Conservation (phyloP, 495 filamentous ascomycete genomes). For the Podospora conica region DNA sequence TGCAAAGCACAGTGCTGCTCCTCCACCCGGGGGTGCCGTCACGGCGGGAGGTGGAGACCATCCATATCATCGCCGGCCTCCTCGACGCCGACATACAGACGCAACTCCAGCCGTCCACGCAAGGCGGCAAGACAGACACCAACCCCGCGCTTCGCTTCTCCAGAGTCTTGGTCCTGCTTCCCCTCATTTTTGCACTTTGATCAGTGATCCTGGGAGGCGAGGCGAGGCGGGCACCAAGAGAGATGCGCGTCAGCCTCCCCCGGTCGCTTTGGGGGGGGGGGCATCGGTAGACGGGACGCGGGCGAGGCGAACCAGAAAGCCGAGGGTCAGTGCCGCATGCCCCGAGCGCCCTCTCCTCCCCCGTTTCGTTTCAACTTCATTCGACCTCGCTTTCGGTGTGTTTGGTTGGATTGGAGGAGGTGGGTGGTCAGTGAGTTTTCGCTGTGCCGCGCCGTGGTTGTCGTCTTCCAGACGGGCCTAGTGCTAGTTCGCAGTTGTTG, state of each 20-base stretch:
- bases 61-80: neutral
- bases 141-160: neutral
- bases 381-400: neutral
- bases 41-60: no score
- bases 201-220: neutral
- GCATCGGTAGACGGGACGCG: neutral
- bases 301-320: slow-evolving; percentile 4
- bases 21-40: neutral
- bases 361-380: neutral
- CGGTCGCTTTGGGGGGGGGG: no score
- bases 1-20: no score
- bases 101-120: neutral
- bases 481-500: neutral
- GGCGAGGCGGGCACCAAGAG: neutral
- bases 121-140: no score
- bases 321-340: slow-evolving; percentile 7
- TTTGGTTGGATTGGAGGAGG: neutral
- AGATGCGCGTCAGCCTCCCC: neutral
- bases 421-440: neutral
- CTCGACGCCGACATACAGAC: no score
- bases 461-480: neutral
- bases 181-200: neutral
- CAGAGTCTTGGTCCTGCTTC: neutral
- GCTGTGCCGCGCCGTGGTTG: neutral
- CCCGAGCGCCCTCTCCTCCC: neutral